A percentile compares a stretch with the other conserved stretches of the same genome.
Evolutionary conservation across 2,329 filamentous ascomycete species (phyloP).

Genomic region (Sporothrix schenckii): DNA sequence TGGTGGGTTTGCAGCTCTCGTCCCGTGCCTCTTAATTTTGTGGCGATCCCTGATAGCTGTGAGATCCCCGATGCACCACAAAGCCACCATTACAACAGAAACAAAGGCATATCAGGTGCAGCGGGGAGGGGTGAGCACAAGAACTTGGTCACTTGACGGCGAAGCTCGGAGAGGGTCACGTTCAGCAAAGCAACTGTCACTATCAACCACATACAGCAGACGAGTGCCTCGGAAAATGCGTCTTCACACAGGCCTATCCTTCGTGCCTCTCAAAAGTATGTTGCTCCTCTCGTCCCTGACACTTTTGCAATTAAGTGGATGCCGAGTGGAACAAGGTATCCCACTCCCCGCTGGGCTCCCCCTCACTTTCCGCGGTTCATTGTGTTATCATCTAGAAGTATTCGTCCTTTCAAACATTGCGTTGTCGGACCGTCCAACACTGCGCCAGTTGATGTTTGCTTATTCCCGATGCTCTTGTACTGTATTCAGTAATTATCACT

Average conservation of each 20-base stretch:
- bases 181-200: neutral
- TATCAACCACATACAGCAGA: neutral
- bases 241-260: too few relatives aligned
- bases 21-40: slow-evolving; percentile 15
- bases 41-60: slow-evolving; percentile 13
- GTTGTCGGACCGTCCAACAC: slow-evolving; percentile 4
- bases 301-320: neutral
- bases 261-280: too few relatives aligned
- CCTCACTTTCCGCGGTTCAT: neutral
- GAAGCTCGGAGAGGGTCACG: too few relatives aligned
- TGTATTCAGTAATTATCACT: neutral
- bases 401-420: neutral
- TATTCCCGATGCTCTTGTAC: slow-evolving; percentile 6
- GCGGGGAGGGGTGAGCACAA: slow-evolving; percentile 19
- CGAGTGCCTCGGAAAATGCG: neutral
- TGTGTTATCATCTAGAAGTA: slow-evolving; percentile 4
- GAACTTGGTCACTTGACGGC: neutral
- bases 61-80: neutral
- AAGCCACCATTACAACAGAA: neutral
- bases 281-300: too few relatives aligned
- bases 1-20: slow-evolving; percentile 20
- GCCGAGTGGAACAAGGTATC: neutral
- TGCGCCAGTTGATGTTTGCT: neutral
- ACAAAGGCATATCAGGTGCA: slow-evolving; percentile 2
- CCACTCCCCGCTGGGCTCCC: neutral